Conservation (phyloP, 768 basidiomycete genomes). For the Lactarius sanguifluus region DNA sequence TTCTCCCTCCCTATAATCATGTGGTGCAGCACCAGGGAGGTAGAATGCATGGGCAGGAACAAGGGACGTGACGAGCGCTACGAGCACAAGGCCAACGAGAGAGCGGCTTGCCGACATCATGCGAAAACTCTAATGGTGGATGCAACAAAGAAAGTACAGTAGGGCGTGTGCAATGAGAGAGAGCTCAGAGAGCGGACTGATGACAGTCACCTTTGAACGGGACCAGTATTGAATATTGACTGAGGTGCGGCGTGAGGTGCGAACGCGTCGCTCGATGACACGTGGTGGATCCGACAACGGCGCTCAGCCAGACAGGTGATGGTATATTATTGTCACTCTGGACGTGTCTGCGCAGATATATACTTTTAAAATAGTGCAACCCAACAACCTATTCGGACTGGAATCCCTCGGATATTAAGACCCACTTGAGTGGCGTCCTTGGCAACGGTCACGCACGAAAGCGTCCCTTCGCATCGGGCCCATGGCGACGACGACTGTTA, state of each 20-base stretch:
- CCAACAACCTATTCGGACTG: not conserved
- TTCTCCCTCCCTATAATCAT: constrained; percentile 73
- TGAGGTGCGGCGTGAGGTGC: not conserved
- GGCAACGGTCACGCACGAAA: not conserved
- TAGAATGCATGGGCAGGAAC: constrained; percentile 66
- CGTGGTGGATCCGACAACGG: not conserved
- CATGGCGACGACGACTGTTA: constrained; percentile 3
- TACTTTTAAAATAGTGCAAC: not conserved
- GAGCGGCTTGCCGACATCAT: constrained; percentile 29
- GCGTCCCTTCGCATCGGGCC: not conserved
- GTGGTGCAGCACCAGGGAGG: constrained; percentile 87
- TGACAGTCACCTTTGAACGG: not conserved
- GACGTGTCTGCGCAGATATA: not conserved
- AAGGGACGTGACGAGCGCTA: constrained; percentile 28
- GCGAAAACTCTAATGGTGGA: not conserved
- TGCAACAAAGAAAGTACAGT: not conserved
- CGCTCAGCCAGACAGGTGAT: not conserved
- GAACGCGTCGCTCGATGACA: not conserved
- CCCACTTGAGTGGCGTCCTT: not conserved
- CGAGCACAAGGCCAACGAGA: constrained; percentile 29
- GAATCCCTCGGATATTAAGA: not conserved
- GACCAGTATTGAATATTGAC: constrained; percentile 3
- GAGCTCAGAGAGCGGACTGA: not conserved
- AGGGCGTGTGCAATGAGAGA: not conserved
- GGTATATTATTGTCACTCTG: not conserved